phyloP scores from a whole-genome alignment of 116 monocot species.

The Phalaenopsis hybrid region DNA sequence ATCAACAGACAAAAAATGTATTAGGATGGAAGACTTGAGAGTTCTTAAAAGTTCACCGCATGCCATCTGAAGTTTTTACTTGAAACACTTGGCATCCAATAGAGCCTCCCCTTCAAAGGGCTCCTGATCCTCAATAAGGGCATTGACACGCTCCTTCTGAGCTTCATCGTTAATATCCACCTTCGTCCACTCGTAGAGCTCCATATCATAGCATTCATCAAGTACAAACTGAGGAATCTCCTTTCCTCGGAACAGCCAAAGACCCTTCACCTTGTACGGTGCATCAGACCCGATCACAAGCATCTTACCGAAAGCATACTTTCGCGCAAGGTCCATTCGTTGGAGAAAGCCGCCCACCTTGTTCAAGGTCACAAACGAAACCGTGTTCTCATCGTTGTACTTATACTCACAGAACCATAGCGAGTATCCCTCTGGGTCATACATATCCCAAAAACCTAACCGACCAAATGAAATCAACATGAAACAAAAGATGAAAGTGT shows the following conservation, averaged over 20 bases:
- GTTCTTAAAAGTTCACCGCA: background rate
- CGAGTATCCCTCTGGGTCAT: constrained; percentile 79
- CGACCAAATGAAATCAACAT: background rate
- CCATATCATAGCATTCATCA: constrained; percentile 92
- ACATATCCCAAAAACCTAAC: constrained; percentile 93
- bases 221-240: constrained; percentile 80
- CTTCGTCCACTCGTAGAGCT: constrained; percentile 87
- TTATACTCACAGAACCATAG: constrained; percentile 97
- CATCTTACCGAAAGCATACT: constrained; percentile 96
- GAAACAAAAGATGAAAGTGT: background rate
- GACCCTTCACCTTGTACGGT: constrained; percentile 83
- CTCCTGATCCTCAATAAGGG: constrained; percentile 94
- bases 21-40: background rate
- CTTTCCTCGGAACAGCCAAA: constrained; percentile 85
- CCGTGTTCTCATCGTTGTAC: constrained; percentile 89
- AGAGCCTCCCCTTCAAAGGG: constrained; percentile 85
- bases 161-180: constrained; percentile 62
- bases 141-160: constrained; percentile 79
- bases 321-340: constrained; percentile 81
- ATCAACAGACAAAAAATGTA: background rate
- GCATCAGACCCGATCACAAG: constrained; percentile 70
- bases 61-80: constrained; percentile 24
- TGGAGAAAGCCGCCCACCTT: constrained; percentile 80
- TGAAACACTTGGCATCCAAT: constrained; percentile 91
- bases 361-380: constrained; percentile 80